Base-by-base conservation (phyloP, 306 rosid genomes). In the Prunus mume region DNA sequence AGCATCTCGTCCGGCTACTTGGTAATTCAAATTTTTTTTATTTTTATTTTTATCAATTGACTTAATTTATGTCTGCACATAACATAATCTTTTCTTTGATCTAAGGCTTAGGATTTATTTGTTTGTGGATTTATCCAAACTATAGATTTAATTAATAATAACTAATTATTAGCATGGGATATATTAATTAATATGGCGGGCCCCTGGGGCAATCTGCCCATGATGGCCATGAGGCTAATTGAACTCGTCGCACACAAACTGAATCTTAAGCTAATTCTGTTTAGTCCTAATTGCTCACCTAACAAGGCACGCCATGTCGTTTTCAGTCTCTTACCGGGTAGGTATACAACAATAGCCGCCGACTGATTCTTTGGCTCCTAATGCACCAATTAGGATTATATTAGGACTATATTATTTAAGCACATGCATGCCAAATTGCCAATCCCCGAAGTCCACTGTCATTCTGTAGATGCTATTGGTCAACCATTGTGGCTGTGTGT, bases 1-100 rank as follows among this genome's bases (percentile, higher is more conserved):
- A 79, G 20, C 92, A 91, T 76, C 87, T 91, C 9, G 97, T 91
- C 46, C 82, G 79, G 0, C 77, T 91, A 57, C 85, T 84, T 4
- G 94, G 94, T 90, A 75, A 69, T 14, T 66, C 8, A 1, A 27
- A n/a, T n/a, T n/a, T 1, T 1, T 1, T 27, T 27, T 27, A 27
- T 27, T 32, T 46, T 12, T 65, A 24, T 27, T 5, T 3, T 8
- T 1, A 3, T 15, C 6, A 58, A 24, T 58, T 58, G 11, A 0
- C 5, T 54, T 54, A 20, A 1, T 54, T 17, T 18, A 6, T 54
- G 51, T 12, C 13, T 9, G 51, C 14, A 0, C 25, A 19, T 19
- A 12, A 2, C 51, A 8, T 55, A 0, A 19, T 9, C 0, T 19
- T n/a, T 6, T 6, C 7, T 20, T 6, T 55, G 27, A 55, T 55